Evolutionary conservation across 148 eudicot genomes (phyloP), one percentile per base, ranked within the genome.

Genomic region (Nyssa sinensis): DNA sequence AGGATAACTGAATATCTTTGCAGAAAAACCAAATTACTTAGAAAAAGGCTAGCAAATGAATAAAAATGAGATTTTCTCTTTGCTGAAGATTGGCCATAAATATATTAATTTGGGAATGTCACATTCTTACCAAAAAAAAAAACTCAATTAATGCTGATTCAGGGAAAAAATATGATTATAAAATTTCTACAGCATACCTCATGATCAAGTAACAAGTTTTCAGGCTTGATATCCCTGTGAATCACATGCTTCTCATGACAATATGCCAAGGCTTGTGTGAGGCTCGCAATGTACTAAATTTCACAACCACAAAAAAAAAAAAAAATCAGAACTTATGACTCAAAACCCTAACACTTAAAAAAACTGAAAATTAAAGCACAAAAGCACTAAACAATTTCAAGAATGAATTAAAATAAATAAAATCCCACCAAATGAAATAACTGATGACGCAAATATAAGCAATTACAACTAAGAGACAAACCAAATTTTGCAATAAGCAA

Each of bases 161-260:
- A 35, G 29, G 16, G n/a, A 72, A 23, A 1, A 49, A 41, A 14
- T 5, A 32, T 12, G 11, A 29, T 19, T 12, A 16, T 2, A 17
- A 3, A 29, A 62, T 24, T 73, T 31, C 35, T 35, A 44, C 10
- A 25, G 1, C 39, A 70, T 84, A 94, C 98, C 98, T 90, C 91
- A 49, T 92, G 97, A 82, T 92, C 97, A 71, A 94, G 89, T 78
- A 94, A 77, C 82, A 94, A 81, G 75, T 94, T 94, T 81, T 94
- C 97, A 4, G 97, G 97, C 81, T 94, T 94, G 62, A 92, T 94
- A 72, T 94, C 98, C 77, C 97, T 86, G 80, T 94, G 98, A 81
- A 94, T 92, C 72, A 90, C 97, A 78, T 92, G 79, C 79, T 90
- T 92, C 71, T 85, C 84, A 76, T 94, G 98, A 76, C 98, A 94